These are phyloP conservation scores for Biscogniauxia sp. DNA, from an alignment of 2,329 filamentous ascomycete species.

Conservation along the genomic window DNA sequence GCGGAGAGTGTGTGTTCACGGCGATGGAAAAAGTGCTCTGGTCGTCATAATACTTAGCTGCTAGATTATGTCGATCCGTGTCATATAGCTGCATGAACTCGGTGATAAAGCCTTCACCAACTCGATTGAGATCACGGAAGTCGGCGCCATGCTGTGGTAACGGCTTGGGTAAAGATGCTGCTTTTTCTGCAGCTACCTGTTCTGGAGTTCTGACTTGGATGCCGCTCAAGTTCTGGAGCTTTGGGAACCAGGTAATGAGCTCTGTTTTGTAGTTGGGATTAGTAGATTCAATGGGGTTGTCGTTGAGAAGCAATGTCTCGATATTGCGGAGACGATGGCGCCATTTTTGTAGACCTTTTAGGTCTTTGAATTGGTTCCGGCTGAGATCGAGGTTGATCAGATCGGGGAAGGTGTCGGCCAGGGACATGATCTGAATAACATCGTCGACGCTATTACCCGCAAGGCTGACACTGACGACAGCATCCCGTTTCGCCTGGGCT, in stretches of 20 bases:
- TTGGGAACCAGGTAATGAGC: conserved; percentile 79
- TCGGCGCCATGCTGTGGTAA: conserved; percentile 63
- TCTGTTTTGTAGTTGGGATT: conserved; percentile 63
- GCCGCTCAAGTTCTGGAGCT: conserved; percentile 73
- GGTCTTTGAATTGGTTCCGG: conserved; percentile 70
- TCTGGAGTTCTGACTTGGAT: conserved; percentile 70
- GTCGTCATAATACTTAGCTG: conserved; percentile 70
- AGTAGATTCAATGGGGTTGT: conserved; percentile 68
- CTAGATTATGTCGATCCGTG: conserved; percentile 62
- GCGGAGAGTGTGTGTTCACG: conserved; percentile 61
- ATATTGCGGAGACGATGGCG: conserved; percentile 74
- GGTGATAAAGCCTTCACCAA: conserved; percentile 73
- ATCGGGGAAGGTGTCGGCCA: conserved; percentile 79
- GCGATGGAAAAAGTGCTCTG: conserved; percentile 73
- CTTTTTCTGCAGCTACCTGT: conserved; percentile 57
- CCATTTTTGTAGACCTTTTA: conserved; percentile 71
- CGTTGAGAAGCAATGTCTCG: conserved; percentile 75
- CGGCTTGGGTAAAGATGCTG: conserved; percentile 51
- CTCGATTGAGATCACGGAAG: conserved; percentile 70
- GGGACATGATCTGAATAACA: conserved; percentile 67
- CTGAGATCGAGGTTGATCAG: conserved; percentile 87
- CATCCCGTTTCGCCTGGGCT: conserved; percentile 68
- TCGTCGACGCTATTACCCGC: conserved; percentile 76
- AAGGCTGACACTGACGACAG: conserved; percentile 78
- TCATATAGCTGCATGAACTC: conserved; percentile 76